Percentiles rank a stretch among this genome's conserved stretches.
These are phyloP conservation scores for Microdochium paspali DNA, from an alignment of 2,329 filamentous ascomycete genomes.

Conservation along the genomic window DNA sequence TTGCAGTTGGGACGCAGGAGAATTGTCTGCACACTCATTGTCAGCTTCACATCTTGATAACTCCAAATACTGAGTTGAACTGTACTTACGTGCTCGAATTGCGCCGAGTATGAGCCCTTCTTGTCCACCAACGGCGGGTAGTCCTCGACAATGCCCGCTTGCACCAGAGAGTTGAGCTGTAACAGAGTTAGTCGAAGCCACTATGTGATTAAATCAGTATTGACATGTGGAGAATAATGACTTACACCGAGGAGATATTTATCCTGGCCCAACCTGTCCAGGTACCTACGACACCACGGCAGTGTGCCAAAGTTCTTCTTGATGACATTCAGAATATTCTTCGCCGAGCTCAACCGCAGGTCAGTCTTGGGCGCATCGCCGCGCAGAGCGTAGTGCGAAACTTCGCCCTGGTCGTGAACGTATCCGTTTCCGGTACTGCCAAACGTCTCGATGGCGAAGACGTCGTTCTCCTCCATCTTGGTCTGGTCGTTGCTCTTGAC, in stretches of 20 bases:
- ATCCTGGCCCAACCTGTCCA: constrained; percentile 87
- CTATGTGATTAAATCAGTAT: not conserved
- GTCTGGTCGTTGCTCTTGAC: constrained; percentile 81
- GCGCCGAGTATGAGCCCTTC: constrained; percentile 90
- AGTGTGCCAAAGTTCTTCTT: constrained; percentile 95
- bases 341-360: constrained; percentile 71
- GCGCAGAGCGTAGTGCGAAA: constrained; percentile 77
- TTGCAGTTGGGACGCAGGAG: constrained; percentile 72
- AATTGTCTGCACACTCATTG: constrained; percentile 50
- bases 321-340: constrained; percentile 77
- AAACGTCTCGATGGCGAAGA: constrained; percentile 94
- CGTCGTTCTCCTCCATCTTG: constrained; percentile 96
- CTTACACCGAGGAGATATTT: constrained; percentile 85
- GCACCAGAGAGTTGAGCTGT: constrained; percentile 78
- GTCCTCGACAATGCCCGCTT: constrained; percentile 74
- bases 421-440: constrained; percentile 87
- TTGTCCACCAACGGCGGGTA: constrained; percentile 86
- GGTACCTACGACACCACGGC: constrained; percentile 81
- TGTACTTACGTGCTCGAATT: constrained; percentile 83
- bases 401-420: constrained; percentile 80
- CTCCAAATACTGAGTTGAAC: constrained; percentile 1
- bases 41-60: constrained; percentile 6
- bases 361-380: constrained; percentile 66
- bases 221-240: constrained; percentile 4
- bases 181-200: constrained; percentile 14